phyloP scores from a whole-genome alignment of 2,329 filamentous ascomycete species.

The Diaporthe longicolla region DNA sequence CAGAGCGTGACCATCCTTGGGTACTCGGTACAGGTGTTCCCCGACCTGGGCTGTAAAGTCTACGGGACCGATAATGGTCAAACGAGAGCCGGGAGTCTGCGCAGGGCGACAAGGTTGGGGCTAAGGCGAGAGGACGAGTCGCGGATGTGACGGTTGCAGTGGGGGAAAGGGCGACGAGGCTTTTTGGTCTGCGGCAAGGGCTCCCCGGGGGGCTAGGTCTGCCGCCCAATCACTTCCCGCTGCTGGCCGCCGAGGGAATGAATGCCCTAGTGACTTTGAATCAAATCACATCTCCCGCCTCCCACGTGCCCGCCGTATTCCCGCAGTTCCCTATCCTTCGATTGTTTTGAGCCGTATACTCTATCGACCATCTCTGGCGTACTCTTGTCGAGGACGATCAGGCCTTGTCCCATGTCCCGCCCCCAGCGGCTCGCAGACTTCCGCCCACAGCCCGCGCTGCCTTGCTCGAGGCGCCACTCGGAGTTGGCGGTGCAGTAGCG shows the following conservation, averaged over 20 bases:
- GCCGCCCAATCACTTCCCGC: slow-evolving; percentile 13
- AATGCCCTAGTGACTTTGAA: neutral
- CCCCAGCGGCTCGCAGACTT: neutral
- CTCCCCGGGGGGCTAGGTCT: slow-evolving; percentile 1
- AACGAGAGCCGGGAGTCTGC: slow-evolving; percentile 19
- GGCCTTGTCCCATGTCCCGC: neutral
- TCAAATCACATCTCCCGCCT: neutral
- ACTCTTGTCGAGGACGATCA: neutral
- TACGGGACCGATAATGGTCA: neutral
- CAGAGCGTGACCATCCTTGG: neutral
- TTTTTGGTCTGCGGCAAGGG: neutral
- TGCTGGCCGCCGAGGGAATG: neutral
- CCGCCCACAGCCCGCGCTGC: slow-evolving; percentile 7
- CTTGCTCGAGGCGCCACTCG: slow-evolving; percentile 21
- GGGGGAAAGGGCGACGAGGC: neutral
- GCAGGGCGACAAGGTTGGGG: slow-evolving; percentile 34
- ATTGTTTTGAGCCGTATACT: no score
- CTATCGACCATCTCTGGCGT: neutral
- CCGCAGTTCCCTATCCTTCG: no score
- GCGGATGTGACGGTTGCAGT: slow-evolving; percentile 26
- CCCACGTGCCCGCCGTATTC: slow-evolving; percentile 16
- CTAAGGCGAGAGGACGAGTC: slow-evolving; percentile 33
- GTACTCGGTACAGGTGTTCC: no score
- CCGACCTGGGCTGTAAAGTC: neutral
- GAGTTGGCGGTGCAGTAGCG: slow-evolving; percentile 34